phyloP scores from a whole-genome alignment of 2,329 filamentous ascomycete species.

The Apiospora malaysiana region DNA sequence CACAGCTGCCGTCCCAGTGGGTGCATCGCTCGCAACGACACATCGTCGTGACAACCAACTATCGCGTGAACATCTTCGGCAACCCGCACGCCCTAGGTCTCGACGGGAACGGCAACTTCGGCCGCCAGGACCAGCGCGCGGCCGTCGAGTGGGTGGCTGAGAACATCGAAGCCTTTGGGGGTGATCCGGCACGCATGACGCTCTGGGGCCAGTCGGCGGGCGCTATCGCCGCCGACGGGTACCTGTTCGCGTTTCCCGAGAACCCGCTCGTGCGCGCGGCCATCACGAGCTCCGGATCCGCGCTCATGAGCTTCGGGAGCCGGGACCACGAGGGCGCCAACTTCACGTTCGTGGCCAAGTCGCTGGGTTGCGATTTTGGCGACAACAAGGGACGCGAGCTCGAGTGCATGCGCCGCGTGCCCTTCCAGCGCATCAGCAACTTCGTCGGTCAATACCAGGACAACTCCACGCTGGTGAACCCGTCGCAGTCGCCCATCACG shows the following conservation, averaged over 20 bases:
- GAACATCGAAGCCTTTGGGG: conserved; percentile 56
- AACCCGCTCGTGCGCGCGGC: conserved; percentile 51
- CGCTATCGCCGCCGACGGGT: conserved; percentile 45
- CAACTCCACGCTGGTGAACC: conserved; percentile 17
- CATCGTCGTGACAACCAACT: conserved; percentile 49
- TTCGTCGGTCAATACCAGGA: conserved; percentile 31
- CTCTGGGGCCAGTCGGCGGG: conserved; percentile 56
- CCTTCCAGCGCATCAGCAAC: conserved; percentile 31
- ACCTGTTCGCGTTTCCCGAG: conserved; percentile 51
- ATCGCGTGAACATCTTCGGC: conserved; percentile 43
- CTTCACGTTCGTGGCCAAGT: conserved; percentile 43
- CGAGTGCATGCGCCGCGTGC: conserved; percentile 44
- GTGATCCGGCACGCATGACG: conserved; percentile 48
- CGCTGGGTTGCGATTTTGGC: conserved; percentile 40
- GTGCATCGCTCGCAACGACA: conserved; percentile 32
- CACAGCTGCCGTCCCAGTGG: conserved; percentile 46
- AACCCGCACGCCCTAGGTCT: conserved; percentile 39
- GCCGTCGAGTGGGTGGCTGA: conserved; percentile 56
- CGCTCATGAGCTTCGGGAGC: conserved; percentile 21
- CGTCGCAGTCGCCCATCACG: conserved; percentile 30
- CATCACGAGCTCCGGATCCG: conserved; percentile 47
- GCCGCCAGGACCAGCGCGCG: conserved; percentile 55
- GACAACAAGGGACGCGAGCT: conserved; percentile 36
- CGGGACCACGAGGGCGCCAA: conserved; percentile 33
- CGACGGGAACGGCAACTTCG: conserved; percentile 46